Conservation (phyloP, 768 basidiomycete species). For the Postia placenta region DNA sequence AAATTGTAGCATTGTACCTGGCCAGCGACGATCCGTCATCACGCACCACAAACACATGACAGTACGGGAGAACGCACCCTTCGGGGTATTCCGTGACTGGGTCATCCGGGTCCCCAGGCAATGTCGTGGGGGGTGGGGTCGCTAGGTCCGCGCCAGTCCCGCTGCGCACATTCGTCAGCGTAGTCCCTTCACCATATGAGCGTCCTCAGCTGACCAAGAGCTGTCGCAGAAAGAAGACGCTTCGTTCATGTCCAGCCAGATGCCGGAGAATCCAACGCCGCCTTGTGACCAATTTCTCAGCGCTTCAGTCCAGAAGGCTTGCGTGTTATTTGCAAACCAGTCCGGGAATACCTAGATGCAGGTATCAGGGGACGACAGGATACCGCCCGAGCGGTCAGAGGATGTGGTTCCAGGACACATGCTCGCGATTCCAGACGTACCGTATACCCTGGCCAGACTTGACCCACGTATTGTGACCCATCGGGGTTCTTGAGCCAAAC, state of each 20-base stretch:
- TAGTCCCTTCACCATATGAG: neutral
- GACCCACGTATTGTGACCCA: slow-evolving; percentile 63
- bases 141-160: slow-evolving; percentile 53
- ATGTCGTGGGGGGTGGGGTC: slow-evolving; percentile 45
- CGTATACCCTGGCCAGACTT: slow-evolving; percentile 76
- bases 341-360: slow-evolving; percentile 49
- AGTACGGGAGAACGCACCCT: slow-evolving; percentile 36
- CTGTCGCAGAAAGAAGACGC: slow-evolving; percentile 57
- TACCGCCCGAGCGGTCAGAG: neutral
- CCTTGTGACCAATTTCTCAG: slow-evolving; percentile 45
- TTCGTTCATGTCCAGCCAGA: slow-evolving; percentile 73
- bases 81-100: slow-evolving; percentile 58
- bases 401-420: neutral
- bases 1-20: slow-evolving; percentile 58
- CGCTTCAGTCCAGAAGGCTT: slow-evolving; percentile 56
- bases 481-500: slow-evolving; percentile 75
- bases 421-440: slow-evolving; percentile 25
- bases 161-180: slow-evolving; percentile 24
- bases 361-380: neutral
- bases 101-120: slow-evolving; percentile 53
- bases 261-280: slow-evolving; percentile 56
- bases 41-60: neutral
- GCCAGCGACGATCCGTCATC: neutral
- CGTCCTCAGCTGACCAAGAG: slow-evolving; percentile 38
- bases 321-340: slow-evolving; percentile 50